These are phyloP conservation scores for Chalciporus pseudorubinellus DNA, from an alignment of 768 basidiomycete genomes.

Conservation along the genomic window DNA sequence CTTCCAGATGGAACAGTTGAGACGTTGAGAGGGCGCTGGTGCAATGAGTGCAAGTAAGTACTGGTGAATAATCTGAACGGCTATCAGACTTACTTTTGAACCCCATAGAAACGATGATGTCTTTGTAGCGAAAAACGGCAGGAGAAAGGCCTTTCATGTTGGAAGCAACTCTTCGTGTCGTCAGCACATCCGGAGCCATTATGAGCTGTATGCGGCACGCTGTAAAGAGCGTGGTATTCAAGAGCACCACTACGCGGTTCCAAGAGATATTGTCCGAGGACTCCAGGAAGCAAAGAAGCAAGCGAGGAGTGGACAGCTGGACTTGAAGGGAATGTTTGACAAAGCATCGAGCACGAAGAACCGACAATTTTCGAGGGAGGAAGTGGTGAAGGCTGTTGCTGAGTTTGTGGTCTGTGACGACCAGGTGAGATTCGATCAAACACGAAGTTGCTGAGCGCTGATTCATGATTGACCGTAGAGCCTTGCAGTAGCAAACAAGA, in stretches of 20 bases:
- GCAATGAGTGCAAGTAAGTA: too few species aligned
- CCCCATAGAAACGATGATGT: neutral
- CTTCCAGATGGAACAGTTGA: too few species aligned
- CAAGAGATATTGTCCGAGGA: neutral
- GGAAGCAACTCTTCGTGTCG: neutral
- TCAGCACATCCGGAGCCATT: neutral
- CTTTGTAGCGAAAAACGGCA: neutral
- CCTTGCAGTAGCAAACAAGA: constrained; percentile 6
- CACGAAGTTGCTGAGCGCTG: too few species aligned
- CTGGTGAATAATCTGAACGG: too few species aligned
- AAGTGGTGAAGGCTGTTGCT: constrained; percentile 10
- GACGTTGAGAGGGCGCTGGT: too few species aligned
- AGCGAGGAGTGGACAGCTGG: neutral
- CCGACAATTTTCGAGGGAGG: constrained; percentile 15
- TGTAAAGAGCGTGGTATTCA: neutral
- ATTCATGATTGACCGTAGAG: too few species aligned
- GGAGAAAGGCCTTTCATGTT: constrained; percentile 1
- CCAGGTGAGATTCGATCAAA: too few species aligned
- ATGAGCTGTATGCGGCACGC: neutral
- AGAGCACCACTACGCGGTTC: neutral
- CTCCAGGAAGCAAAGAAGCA: neutral
- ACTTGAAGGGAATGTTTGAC: neutral
- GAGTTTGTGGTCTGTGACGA: constrained; percentile 16
- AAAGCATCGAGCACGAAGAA: neutral
- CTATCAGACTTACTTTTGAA: too few species aligned